Conservation (phyloP, 2,329 filamentous ascomycete species). For the Hypoxylon sp. region DNA sequence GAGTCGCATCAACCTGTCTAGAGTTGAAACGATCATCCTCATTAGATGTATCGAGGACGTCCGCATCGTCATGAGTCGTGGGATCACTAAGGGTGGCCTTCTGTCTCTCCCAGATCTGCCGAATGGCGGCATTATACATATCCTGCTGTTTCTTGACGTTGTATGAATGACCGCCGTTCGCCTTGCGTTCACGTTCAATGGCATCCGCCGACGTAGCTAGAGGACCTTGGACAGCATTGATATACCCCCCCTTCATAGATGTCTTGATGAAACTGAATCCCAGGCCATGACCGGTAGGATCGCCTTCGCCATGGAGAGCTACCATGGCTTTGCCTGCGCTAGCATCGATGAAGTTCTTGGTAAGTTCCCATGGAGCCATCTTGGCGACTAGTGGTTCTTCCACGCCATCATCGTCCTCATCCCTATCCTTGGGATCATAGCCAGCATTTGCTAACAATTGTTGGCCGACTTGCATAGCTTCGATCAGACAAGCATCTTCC, state of each 20-base stretch:
- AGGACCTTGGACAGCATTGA: slow-evolving; percentile 82
- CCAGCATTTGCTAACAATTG: slow-evolving; percentile 93
- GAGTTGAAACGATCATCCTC: slow-evolving; percentile 82
- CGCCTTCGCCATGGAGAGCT: slow-evolving; percentile 91
- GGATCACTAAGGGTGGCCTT: slow-evolving; percentile 81
- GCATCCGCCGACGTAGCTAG: slow-evolving; percentile 82
- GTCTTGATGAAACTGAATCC: slow-evolving; percentile 98
- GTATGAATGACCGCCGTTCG: slow-evolving; percentile 94
- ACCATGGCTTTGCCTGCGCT: slow-evolving; percentile 97
- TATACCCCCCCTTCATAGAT: slow-evolving; percentile 97
- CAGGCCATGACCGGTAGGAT: slow-evolving; percentile 92
- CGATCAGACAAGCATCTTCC: slow-evolving; percentile 93
- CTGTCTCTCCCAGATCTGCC: slow-evolving; percentile 92
- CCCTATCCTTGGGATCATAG: slow-evolving; percentile 79
- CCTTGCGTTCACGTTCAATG: slow-evolving; percentile 87
- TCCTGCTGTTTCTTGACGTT: slow-evolving; percentile 96
- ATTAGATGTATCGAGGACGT: slow-evolving; percentile 71
- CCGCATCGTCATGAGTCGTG: slow-evolving; percentile 76
- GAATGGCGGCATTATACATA: slow-evolving; percentile 92
- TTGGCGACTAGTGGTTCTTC: slow-evolving; percentile 86
- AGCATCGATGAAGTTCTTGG: slow-evolving; percentile 95
- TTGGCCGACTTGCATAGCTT: slow-evolving; percentile 96
- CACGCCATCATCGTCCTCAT: slow-evolving; percentile 75
- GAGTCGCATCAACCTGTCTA: slow-evolving; percentile 77
- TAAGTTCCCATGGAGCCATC: slow-evolving; percentile 95